Evolutionary conservation across 177 flowering plant genomes (phyloP).

Genomic region (Vitis hybrid): DNA sequence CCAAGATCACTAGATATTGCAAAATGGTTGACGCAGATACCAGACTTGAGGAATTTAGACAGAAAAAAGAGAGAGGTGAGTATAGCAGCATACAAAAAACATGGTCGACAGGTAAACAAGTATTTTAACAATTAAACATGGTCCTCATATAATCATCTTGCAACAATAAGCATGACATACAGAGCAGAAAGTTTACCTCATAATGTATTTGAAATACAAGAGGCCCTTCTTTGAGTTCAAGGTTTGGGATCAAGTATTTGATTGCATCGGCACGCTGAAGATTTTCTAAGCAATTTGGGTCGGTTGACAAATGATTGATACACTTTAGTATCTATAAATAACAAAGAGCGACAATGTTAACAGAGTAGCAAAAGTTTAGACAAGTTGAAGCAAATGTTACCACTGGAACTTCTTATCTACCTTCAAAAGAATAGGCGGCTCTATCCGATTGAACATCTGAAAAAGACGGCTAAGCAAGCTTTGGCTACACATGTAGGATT

Average conservation of each 20-base stretch:
- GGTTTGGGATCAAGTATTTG: slow-evolving; percentile 91
- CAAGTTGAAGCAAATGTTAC: slow-evolving; percentile 1
- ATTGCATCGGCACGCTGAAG: slow-evolving; percentile 98
- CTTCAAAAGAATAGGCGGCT: slow-evolving; percentile 91
- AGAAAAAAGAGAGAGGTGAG: no score
- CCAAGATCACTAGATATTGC: no score
- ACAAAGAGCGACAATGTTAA: slow-evolving; percentile 11
- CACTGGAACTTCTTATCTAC: slow-evolving; percentile 28
- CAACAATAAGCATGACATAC: neutral
- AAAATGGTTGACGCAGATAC: no score
- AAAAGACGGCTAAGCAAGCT: slow-evolving; percentile 95
- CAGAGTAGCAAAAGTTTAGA: neutral
- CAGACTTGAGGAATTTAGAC: no score
- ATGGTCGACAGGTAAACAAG: no score
- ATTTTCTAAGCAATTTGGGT: slow-evolving; percentile 94
- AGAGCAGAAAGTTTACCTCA: slow-evolving; percentile 52
- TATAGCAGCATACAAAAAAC: no score
- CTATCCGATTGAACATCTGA: slow-evolving; percentile 89
- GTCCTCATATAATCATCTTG: no score
- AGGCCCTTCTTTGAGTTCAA: slow-evolving; percentile 89
- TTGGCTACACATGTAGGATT: slow-evolving; percentile 90
- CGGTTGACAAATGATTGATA: slow-evolving; percentile 87
- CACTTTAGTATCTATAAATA: slow-evolving; percentile 74
- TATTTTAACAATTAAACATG: no score
- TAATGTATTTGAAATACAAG: slow-evolving; percentile 80